phyloP scores from a whole-genome alignment of 331 rosid species.

The Malus hybrid region DNA sequence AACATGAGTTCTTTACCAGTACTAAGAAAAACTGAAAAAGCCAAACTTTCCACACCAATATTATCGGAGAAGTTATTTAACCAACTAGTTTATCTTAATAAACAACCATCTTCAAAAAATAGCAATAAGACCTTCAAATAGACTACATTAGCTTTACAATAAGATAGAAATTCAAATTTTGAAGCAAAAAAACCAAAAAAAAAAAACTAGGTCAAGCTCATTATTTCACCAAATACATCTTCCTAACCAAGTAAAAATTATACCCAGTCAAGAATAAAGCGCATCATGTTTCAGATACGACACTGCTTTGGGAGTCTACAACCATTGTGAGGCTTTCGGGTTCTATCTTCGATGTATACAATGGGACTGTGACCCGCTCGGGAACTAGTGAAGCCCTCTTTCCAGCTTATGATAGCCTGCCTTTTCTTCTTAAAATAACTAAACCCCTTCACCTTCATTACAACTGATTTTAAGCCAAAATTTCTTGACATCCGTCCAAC shows the following conservation, averaged over 20 bases:
- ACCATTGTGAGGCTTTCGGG: conserved; percentile 67
- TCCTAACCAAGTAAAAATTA: background rate
- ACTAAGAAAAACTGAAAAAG: background rate
- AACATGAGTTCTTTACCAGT: background rate
- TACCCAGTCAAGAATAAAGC: background rate
- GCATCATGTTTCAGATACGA: conserved; percentile 24
- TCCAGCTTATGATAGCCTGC: conserved; percentile 70
- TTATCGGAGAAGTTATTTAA: background rate
- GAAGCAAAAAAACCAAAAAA: background rate
- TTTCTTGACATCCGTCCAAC: conserved; percentile 62
- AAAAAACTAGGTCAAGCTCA: too few relatives aligned
- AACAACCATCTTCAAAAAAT: background rate
- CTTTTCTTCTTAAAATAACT: conserved; percentile 64
- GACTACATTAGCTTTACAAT: background rate
- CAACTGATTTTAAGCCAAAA: conserved; percentile 66
- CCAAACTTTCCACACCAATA: background rate
- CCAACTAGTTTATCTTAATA: background rate
- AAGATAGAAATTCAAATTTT: background rate
- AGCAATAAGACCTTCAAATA: background rate
- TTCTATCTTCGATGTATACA: conserved; percentile 63
- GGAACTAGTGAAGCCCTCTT: conserved; percentile 63
- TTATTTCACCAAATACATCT: background rate
- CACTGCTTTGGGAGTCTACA: conserved; percentile 71
- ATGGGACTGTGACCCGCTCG: conserved; percentile 40
- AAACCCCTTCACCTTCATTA: conserved; percentile 71